Evolutionary conservation across 2,329 filamentous ascomycete genomes (phyloP), one percentile per base, ranked within the genome.

Genomic region (Aspergillus sergii): DNA sequence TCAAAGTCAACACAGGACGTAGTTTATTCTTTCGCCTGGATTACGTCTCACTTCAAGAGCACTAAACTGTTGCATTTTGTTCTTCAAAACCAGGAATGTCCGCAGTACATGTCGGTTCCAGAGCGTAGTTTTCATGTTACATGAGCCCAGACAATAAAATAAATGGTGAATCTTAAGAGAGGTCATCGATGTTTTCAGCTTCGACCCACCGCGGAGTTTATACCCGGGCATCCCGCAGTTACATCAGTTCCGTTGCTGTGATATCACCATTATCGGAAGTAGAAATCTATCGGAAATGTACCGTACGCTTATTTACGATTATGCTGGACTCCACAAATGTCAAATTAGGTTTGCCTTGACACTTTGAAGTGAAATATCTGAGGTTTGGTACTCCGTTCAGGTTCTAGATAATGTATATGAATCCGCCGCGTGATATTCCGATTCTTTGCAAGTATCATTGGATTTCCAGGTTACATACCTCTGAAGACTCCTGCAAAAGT

Each of bases 101-200:
- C 3, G 11, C 3, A 34, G 32, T 12, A 3, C 32, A 16, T 39
- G 6, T 16, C 0, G 5, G 14, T 39, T 4, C 6, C 2, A 39
- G 14, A 16, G 12, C 14, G 12, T 39, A 6, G 0, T 39, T 16
- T 16, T 14, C 14, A 16, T 36, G 34, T 14, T 12, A 36, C 12
- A 6, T 16, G 14, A 16, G 34, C 6, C 14, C 6, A 39, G 12
- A 2, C 12, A 39, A 14, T 39, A 39, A 14, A 16, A 16, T 39
- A 12, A 39, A 0, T 16, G 5, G 6, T 2, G 6, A 6, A 2
- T 14, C 34, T 0, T 16, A 16, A 6, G 14, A 39, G 0, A 39
- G 11, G 6, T 41, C 21, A 26, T 43, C 32, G 19, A 9, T 43
- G 26, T 19, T 28, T 19, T 43, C 19, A 43, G 9, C 19, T 21